Base-by-base conservation (phyloP, 164 flowering plant species). In the Sedum album region DNA sequence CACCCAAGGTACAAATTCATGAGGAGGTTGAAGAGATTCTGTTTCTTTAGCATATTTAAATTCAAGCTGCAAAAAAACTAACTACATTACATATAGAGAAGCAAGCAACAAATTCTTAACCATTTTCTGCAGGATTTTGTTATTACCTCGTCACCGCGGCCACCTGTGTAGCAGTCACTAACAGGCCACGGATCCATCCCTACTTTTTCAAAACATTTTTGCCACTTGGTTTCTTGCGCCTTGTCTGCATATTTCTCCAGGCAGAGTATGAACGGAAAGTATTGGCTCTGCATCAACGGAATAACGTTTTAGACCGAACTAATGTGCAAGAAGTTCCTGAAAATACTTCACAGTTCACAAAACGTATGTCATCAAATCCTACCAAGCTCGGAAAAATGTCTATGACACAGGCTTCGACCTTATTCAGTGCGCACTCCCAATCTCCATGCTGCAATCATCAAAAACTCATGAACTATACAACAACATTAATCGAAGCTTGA, bases 1-100 rank as follows among this genome's bases (percentile, higher is more conserved):
- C 53, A 48, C 53, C 53, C 53, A 48, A 11, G 53, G 53, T n/a
- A 48, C 53, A 48, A 48, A 48, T n/a, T 48, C 53, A 48, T 11
- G 53, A 48, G 53, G 53, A 48, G 53, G 53, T 20, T 48, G 53
- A 48, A 48, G 21, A 48, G 53, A 15, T 15, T 48, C 17, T 18
- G 18, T 48, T 20, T 15, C 21, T 6, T 48, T n/a, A 11, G n/a
- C 53, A 48, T 48, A 48, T 48, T 48, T 48, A 18, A 20, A 18
- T 4, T 2, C 21, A 48, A 48, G 53, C 53, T 48, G 23, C 18
- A 48, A 48, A 62, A 61, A 61, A 0, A 68, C 7, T 35, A 38
- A 20, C 13, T 48, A 48, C n/a, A 48, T 48, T 20, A n/a, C n/a
- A n/a, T n/a, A n/a, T n/a, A n/a, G n/a, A n/a, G n/a, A n/a, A n/a